phyloP scores from a whole-genome alignment of 2,329 filamentous ascomycete genomes.

The Epichloe festucae region DNA sequence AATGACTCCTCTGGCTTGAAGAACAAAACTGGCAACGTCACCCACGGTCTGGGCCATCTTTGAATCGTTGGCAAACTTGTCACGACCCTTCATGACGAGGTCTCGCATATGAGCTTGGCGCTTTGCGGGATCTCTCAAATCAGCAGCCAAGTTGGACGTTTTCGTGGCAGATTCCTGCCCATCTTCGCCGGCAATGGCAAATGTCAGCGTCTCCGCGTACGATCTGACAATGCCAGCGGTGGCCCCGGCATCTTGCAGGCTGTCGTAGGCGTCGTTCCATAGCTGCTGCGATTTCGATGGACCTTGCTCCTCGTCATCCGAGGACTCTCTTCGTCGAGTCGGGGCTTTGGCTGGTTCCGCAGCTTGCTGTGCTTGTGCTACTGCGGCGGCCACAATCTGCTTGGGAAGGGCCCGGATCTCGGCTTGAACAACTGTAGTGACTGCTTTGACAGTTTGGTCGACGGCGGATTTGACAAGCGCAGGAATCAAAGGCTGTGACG shows the following conservation, averaged over 20 bases:
- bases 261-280: slow-evolving; percentile 7
- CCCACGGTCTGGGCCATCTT: slow-evolving; percentile 6
- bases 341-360: not conserved
- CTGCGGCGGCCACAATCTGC: slow-evolving; percentile 4
- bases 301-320: slow-evolving; percentile 1
- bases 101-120: slow-evolving; percentile 7
- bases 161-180: not conserved
- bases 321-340: not conserved
- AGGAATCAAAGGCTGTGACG: slow-evolving; percentile 3
- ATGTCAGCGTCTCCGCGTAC: slow-evolving; percentile 5
- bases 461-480: slow-evolving; percentile 6
- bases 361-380: slow-evolving; percentile 2
- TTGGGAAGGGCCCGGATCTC: slow-evolving; percentile 6
- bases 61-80: slow-evolving; percentile 7
- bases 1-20: slow-evolving; percentile 6
- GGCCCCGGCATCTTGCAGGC: slow-evolving; percentile 2
- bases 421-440: slow-evolving; percentile 5
- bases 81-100: slow-evolving; percentile 6
- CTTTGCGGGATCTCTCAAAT: slow-evolving; percentile 6
- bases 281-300: slow-evolving; percentile 5
- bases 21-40: slow-evolving; percentile 6
- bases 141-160: slow-evolving; percentile 1
- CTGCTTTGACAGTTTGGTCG: slow-evolving; percentile 6
- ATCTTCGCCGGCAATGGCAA: slow-evolving; percentile 6
- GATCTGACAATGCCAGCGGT: slow-evolving; percentile 6